Evolutionary conservation across 805 yeast genomes (phyloP), one percentile per base, ranked within the genome.

Genomic region (Candida sakaeoensis): DNA sequence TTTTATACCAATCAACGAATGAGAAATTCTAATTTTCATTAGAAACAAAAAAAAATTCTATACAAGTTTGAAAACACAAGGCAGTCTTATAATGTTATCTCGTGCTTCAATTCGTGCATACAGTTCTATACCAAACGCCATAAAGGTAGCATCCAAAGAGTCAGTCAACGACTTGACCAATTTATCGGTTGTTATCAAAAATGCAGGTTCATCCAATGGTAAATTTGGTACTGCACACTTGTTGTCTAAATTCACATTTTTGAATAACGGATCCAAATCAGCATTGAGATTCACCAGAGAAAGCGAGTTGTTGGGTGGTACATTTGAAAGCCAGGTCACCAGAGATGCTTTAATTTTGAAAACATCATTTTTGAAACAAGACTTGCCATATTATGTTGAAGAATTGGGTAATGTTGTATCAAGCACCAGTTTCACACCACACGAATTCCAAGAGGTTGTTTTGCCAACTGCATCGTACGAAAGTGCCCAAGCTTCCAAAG

Each of bases 241-340:
- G 49, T 75, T 90, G 57, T 78, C 91, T 57, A 79, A 88, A 65
- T 89, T 80, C 65, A 83, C 82, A 55, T 93, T 84, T 74, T 79
- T 84, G 60, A 82, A 85, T 75, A 88, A 96, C 42, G 73, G 74
- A 46, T 63, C 79, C 53, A 87, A 88, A 65, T 84, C 96, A 14
- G 96, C 93, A 17, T 75, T 93, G 61, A 85, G 98, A 72, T 74
- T 90, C 57, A 85, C 89, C 58, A 85, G 99, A 69, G 99, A 93
- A 71, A 71, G 90, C 37, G 99, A 91, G 72, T 78, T 93, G 50
- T 74, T 91, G 50, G 98, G 99, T 52, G 98, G 96, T 60, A 67
- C 65, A 45, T 77, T 88, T 64, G 58, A 75, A 36, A 72, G 95
- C 33, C 55, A 59, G 42, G 82, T 88, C 53, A 80, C 85, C 63